phyloP scores from a whole-genome alignment of 1,284 basidiomycete species.

The Apiotrichum porosum region DNA sequence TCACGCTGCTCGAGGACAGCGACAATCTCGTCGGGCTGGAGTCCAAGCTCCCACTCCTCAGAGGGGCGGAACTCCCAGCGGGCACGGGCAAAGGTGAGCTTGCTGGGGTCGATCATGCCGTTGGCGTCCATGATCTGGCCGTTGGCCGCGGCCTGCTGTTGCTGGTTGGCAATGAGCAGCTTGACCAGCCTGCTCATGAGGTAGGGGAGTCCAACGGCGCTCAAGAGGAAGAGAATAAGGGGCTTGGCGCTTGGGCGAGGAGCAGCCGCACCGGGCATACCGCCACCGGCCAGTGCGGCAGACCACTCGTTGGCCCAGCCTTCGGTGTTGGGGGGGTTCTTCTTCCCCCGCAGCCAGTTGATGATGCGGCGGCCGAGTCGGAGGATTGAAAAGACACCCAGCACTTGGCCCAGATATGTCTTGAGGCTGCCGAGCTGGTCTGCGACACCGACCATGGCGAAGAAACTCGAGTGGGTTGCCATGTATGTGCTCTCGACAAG shows the following conservation, averaged over 20 bases:
- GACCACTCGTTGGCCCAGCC: conserved; percentile 50
- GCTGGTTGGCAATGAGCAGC: conserved; percentile 66
- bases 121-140: conserved; percentile 24
- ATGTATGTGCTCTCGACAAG: conserved; percentile 98
- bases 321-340: conserved; percentile 47
- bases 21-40: conserved; percentile 89
- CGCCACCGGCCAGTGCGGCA: conserved; percentile 19
- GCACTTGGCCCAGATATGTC: conserved; percentile 87
- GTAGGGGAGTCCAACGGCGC: conserved; percentile 90
- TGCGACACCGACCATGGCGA: conserved; percentile 96
- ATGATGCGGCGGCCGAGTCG: conserved; percentile 57
- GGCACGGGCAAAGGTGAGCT: conserved; percentile 81
- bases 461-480: conserved; percentile 97
- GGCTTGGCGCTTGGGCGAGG: conserved; percentile 79
- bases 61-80: conserved; percentile 73
- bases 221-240: conserved; percentile 87
- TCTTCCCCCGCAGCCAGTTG: conserved; percentile 52
- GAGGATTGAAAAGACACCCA: conserved; percentile 84
- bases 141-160: conserved; percentile 25
- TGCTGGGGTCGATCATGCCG: conserved; percentile 51
- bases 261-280: conserved; percentile 32
- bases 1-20: conserved; percentile 83
- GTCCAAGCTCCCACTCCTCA: conserved; percentile 69
- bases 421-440: conserved; percentile 91
- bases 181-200: conserved; percentile 87